These are phyloP conservation scores for Scheffersomyces lignosus DNA, from an alignment of 805 yeast species.

Conservation along the genomic window DNA sequence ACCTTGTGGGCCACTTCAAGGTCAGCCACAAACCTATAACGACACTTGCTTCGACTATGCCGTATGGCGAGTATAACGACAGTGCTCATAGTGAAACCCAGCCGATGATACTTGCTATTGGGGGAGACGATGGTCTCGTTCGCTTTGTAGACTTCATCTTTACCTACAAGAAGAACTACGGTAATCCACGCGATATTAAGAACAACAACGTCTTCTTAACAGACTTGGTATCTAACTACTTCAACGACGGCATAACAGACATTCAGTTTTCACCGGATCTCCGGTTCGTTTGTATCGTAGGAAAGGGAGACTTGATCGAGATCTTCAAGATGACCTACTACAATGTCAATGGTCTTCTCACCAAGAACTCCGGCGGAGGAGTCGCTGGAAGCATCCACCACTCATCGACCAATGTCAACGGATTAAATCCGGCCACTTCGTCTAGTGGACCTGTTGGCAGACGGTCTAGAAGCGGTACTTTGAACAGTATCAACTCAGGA, in stretches of 20 bases:
- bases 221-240: conserved; percentile 63
- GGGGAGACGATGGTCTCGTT: conserved; percentile 65
- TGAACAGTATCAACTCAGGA: conserved; percentile 26
- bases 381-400: conserved; percentile 7
- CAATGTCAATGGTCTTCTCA: conserved; percentile 36
- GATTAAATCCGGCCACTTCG: conserved; percentile 3
- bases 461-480: conserved; percentile 42
- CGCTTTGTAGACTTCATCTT: conserved; percentile 53
- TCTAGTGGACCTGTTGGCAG: conserved; percentile 13
- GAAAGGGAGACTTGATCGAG: conserved; percentile 53
- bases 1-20: conserved; percentile 56
- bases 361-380: conserved; percentile 6
- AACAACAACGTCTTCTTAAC: conserved; percentile 29
- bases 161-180: conserved; percentile 29
- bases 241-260: conserved; percentile 59
- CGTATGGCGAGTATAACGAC: conserved; percentile 8
- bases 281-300: conserved; percentile 47
- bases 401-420: conserved; percentile 7
- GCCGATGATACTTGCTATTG: conserved; percentile 50
- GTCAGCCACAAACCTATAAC: conserved; percentile 63
- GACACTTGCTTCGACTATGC: conserved; percentile 33
- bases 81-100: conserved; percentile 17
- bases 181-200: conserved; percentile 15
- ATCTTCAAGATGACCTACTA: conserved; percentile 41
- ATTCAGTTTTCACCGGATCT: conserved; percentile 49